These are phyloP conservation scores for Helotiales sp. DNA, from an alignment of 2,329 filamentous ascomycete genomes.

Conservation along the genomic window DNA sequence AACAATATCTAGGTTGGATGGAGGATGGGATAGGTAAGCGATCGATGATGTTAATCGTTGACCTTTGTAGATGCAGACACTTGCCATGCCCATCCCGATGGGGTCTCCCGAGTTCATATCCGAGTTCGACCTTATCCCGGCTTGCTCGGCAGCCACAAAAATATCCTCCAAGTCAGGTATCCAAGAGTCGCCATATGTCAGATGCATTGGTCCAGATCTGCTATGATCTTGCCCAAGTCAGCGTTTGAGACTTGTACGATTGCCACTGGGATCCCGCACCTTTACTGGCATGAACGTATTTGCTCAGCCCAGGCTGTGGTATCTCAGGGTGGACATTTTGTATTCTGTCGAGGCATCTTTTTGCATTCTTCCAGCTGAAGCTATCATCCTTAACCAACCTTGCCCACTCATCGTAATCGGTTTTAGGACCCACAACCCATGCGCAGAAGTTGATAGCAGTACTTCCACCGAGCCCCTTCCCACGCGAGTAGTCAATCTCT, in stretches of 20 bases:
- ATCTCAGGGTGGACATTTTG: conserved; percentile 25
- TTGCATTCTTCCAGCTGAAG: conserved; percentile 50
- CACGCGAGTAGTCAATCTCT: conserved; percentile 32
- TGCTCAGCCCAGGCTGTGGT: conserved; percentile 36
- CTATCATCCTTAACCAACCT: conserved; percentile 52
- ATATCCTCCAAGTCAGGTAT: conserved; percentile 47
- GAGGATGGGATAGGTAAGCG: conserved; percentile 46
- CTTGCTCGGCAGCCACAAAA: conserved; percentile 47
- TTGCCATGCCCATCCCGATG: conserved; percentile 51
- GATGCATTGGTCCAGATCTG: conserved; percentile 44
- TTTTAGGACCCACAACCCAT: conserved; percentile 53
- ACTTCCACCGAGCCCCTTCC: conserved; percentile 39
- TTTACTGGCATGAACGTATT: conserved; percentile 40
- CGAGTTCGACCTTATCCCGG: conserved; percentile 48
- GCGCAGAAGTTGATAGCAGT: conserved; percentile 42
- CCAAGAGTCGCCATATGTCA: conserved; percentile 49
- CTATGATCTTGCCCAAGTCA: too few relatives aligned
- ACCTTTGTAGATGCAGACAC: conserved; percentile 49
- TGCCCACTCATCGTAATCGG: conserved; percentile 64
- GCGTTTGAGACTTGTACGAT: too few relatives aligned
- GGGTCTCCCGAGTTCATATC: conserved; percentile 60
- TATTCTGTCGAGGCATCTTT: neutral
- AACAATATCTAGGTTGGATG: conserved; percentile 53
- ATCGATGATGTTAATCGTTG: conserved; percentile 47
- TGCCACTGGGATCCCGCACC: too few relatives aligned